Evolutionary conservation across 2,329 filamentous ascomycete genomes (phyloP).

Genomic region (Rosellinia necatrix): DNA sequence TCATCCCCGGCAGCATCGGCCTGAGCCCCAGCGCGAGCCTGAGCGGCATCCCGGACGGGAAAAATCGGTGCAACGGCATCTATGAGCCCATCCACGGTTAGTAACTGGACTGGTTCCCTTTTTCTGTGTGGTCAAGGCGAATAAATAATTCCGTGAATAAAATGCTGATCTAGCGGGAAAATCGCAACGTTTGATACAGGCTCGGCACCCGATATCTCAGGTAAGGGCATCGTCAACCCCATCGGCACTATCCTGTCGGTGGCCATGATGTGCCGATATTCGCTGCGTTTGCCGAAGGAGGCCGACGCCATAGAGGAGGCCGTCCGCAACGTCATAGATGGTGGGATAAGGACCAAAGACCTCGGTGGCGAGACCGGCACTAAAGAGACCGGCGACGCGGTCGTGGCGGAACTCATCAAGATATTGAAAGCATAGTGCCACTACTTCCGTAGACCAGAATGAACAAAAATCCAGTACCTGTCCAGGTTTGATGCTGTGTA

Average conservation of each 20-base stretch:
- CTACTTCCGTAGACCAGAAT: background rate
- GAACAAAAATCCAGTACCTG: background rate
- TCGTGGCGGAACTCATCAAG: conserved; percentile 74
- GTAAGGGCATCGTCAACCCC: conserved; percentile 89
- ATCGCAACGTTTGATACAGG: conserved; percentile 50
- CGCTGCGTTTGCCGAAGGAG: conserved; percentile 77
- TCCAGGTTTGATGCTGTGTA: background rate
- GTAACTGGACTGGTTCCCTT: conserved; percentile 27
- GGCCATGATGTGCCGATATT: conserved; percentile 96
- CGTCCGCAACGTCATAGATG: conserved; percentile 79
- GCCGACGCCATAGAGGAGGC: conserved; percentile 80
- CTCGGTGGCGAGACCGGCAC: conserved; percentile 80
- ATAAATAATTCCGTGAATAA: too few species aligned
- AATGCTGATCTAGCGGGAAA: conserved; percentile 3
- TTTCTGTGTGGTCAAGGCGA: background rate
- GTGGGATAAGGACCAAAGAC: conserved; percentile 78
- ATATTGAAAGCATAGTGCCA: conserved; percentile 58
- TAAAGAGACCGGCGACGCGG: conserved; percentile 76
- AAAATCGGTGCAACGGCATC: conserved; percentile 85
- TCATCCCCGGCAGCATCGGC: conserved; percentile 89
- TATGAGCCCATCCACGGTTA: conserved; percentile 96
- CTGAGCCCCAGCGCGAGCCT: conserved; percentile 87
- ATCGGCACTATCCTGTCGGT: conserved; percentile 89
- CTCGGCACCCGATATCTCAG: conserved; percentile 90
- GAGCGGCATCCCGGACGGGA: conserved; percentile 83